A percentile compares a stretch with the other conserved stretches of the same genome.
Conservation (phyloP, 768 basidiomycete genomes). For the Serpula lacrymans region DNA sequence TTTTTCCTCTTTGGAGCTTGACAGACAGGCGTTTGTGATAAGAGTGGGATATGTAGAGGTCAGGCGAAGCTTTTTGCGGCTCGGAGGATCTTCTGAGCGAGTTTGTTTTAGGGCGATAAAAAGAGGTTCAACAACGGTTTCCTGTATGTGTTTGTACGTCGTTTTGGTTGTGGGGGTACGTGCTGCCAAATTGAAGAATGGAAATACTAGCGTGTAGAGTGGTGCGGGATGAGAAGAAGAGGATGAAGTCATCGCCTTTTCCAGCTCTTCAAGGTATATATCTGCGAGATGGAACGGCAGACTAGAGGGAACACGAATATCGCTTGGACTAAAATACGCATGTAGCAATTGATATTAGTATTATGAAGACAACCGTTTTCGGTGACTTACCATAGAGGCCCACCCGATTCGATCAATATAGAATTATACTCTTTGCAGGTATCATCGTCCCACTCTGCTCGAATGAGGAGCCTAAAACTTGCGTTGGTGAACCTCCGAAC, state of each 20-base stretch:
- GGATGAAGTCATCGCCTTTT: constrained; percentile 49
- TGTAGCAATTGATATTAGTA: constrained; percentile 8
- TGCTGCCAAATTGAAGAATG: constrained; percentile 73
- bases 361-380: background rate
- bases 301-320: constrained; percentile 71
- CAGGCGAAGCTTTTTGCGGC: constrained; percentile 43
- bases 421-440: constrained; percentile 59
- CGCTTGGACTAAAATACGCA: constrained; percentile 57
- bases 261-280: constrained; percentile 86
- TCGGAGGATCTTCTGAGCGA: constrained; percentile 36
- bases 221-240: constrained; percentile 36
- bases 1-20: constrained; percentile 37
- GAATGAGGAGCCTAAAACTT: constrained; percentile 75
- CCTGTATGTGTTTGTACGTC: constrained; percentile 73
- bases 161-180: constrained; percentile 57
- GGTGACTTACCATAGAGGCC: constrained; percentile 73
- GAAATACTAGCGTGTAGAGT: constrained; percentile 53
- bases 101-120: constrained; percentile 47
- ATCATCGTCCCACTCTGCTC: constrained; percentile 60
- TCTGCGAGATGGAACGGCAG: constrained; percentile 86
- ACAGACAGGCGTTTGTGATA: constrained; percentile 51
- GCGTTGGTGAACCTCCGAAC: constrained; percentile 86
- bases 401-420: constrained; percentile 64
- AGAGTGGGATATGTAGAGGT: constrained; percentile 40
- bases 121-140: constrained; percentile 66